Evolutionary conservation across 2,329 filamentous ascomycete species (phyloP), one percentile per base, ranked within the genome.

Genomic region (Diaporthe humulicola): DNA sequence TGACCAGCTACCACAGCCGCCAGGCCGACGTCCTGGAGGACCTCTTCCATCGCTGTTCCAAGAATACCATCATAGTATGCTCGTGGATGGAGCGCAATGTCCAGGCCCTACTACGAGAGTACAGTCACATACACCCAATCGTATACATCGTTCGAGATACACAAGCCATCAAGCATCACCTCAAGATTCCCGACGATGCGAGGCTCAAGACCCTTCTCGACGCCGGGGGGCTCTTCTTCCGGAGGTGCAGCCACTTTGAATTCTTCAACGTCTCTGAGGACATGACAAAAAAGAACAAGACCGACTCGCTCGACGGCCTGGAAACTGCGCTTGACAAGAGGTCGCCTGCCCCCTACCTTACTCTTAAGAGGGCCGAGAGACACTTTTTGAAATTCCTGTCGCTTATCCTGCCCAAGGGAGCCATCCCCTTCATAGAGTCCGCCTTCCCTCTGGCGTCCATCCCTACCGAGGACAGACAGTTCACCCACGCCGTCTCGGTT

Each of bases 191-290:
- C 78, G 87, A 91, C 67, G 83, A 88, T 38, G 84, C 87, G 50
- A 91, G 90, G 77, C 86, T 93, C 2, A 85, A 87, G 57, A 89
- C 89, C 60, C 85, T 94, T 9, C 82, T 94, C 36, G 86, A 88
- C 25, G 87, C 88, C 19, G 90, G 88, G 77, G 87, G 86, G 30
- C 84, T 87, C 2, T 88, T 93, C 22, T 91, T 94, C 78, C 87
- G 92, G 66, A 87, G 87, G 2, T 94, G 92, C 80, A 92, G 92
- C 15, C 95, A 94, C 78, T 89, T 93, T 76, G 93, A 95, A 79
- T 96, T 95, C 81, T 95, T 92, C 85, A 95, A 95, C 78, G 85
- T 94, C 22, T 92, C 92, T 2, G 93, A 94, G 79, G 74, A 76
- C 38, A 30, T 76, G 54, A 42, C 54, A 8, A 73, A 76, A 48